Conservation (phyloP, 805 yeast genomes). For the Starmerella tilneyi region DNA sequence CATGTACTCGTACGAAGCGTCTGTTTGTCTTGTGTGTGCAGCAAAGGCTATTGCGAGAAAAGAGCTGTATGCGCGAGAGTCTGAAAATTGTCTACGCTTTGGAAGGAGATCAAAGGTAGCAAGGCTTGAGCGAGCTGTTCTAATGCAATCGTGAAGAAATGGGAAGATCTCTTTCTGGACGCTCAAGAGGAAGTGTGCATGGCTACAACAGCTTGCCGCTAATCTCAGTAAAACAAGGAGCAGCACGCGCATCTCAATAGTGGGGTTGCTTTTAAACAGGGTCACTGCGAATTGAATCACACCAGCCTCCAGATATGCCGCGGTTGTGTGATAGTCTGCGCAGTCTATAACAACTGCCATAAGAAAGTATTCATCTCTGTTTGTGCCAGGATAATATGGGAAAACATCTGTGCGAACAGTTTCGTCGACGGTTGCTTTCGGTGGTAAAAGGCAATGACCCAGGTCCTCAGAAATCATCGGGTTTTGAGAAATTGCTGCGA, state of each 20-base stretch:
- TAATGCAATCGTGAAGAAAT: background rate
- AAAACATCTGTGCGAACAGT: background rate
- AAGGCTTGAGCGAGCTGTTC: background rate
- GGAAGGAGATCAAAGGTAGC: background rate
- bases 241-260: slow-evolving; percentile 27
- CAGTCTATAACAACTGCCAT: slow-evolving; percentile 7
- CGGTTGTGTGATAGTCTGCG: slow-evolving; percentile 3
- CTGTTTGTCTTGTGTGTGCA: slow-evolving; percentile 8
- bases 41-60: slow-evolving; percentile 9
- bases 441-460: background rate
- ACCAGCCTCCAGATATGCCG: slow-evolving; percentile 5
- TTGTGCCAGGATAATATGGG: background rate
- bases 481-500: background rate
- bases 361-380: background rate
- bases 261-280: background rate
- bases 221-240: slow-evolving; percentile 22
- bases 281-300: slow-evolving; percentile 5
- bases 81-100: background rate
- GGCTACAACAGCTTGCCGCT: slow-evolving; percentile 7
- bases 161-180: background rate
- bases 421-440: background rate
- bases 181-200: background rate
- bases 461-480: background rate
- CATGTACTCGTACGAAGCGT: background rate
- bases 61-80: slow-evolving; percentile 7